Conservation (phyloP, 805 yeast genomes). For the Yarrowia phangngaensis region DNA sequence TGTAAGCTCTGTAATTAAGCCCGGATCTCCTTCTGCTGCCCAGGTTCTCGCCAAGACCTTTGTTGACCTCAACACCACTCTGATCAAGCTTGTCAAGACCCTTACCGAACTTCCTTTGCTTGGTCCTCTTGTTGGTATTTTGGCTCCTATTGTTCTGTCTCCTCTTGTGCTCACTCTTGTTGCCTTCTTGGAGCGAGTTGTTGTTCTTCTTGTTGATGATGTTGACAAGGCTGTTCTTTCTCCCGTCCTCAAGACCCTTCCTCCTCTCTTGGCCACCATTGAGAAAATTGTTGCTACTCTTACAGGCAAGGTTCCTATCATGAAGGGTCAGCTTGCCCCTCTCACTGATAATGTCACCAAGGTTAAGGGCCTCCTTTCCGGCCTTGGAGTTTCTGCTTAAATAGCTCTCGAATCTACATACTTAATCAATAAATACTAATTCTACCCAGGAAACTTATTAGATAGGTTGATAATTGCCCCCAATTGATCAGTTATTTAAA, state of each 20-base stretch:
- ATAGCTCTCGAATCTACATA: constrained; percentile 1
- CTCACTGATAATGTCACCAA: neutral
- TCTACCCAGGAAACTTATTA: constrained; percentile 21
- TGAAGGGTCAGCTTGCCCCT: neutral
- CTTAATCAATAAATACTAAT: neutral
- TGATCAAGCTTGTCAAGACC: neutral
- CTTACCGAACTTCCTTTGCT: constrained; percentile 3
- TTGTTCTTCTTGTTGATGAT: constrained; percentile 12
- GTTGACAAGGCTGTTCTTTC: constrained; percentile 10
- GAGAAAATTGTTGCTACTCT: neutral
- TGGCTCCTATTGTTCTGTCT: constrained; percentile 1
- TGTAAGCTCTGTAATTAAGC: neutral
- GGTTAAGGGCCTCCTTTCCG: neutral
- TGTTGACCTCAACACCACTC: neutral
- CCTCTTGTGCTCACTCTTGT: neutral
- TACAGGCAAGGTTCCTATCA: neutral
- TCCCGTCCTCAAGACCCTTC: neutral
- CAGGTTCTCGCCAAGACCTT: constrained; percentile 15
- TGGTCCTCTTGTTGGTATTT: neutral
- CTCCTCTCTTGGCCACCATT: neutral
- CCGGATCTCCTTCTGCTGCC: constrained; percentile 3
- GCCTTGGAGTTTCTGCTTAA: neutral
- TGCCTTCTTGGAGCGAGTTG: neutral
- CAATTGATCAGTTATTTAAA: no score
- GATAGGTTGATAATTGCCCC: constrained; percentile 12